These are phyloP conservation scores for Mycena floridula DNA, from an alignment of 768 basidiomycete species.

Conservation along the genomic window DNA sequence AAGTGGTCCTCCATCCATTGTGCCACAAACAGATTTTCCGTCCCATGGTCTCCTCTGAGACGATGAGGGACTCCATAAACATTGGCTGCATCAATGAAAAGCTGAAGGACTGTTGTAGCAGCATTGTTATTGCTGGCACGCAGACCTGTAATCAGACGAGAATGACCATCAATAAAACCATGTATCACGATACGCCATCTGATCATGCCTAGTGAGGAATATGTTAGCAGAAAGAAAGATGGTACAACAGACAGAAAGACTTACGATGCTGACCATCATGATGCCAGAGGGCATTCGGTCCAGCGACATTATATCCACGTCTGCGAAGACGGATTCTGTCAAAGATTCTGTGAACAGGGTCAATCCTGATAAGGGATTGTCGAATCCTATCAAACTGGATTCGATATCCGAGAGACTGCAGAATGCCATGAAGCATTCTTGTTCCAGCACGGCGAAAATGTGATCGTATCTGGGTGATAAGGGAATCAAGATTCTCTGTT, in stretches of 20 bases:
- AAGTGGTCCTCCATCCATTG: too few relatives aligned
- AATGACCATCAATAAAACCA: too few relatives aligned
- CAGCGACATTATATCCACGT: conserved; percentile 4
- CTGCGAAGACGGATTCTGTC: conserved; percentile 7
- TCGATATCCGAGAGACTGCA: conserved; percentile 7
- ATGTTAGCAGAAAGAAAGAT: not conserved
- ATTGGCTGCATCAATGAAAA: too few relatives aligned
- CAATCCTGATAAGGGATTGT: conserved; percentile 8
- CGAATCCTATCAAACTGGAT: conserved; percentile 8
- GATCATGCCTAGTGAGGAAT: conserved; percentile 17
- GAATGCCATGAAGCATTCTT: conserved; percentile 7
- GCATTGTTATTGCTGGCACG: too few relatives aligned
- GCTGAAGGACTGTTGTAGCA: too few relatives aligned
- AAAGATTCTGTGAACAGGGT: conserved; percentile 10
- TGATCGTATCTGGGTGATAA: conserved; percentile 1
- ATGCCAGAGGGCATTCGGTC: conserved; percentile 11
- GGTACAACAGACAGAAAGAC: conserved; percentile 1
- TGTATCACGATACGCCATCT: too few relatives aligned
- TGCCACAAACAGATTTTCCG: too few relatives aligned
- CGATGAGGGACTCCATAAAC: too few relatives aligned
- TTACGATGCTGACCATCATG: conserved; percentile 11
- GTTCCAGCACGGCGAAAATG: conserved; percentile 9
- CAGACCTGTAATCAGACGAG: too few relatives aligned
- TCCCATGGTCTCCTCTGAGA: too few relatives aligned
- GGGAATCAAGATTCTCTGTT: conserved; percentile 11